phyloP scores from a whole-genome alignment of 306 rosid species.

The Quercus robur region DNA sequence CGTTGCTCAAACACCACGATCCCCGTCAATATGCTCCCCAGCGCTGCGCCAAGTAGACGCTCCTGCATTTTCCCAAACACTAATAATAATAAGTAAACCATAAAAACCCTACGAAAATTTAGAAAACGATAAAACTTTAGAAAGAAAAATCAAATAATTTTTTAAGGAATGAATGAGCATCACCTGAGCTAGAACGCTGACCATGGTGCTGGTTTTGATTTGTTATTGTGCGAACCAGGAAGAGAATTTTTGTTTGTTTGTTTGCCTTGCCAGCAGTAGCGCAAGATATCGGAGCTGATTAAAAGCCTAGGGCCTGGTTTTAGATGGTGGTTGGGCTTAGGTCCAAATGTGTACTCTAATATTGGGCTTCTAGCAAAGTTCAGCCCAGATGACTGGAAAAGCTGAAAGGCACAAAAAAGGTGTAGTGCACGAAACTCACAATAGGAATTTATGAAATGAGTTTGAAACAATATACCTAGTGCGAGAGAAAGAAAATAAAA shows the following conservation, averaged over 20 bases:
- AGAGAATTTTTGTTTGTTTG: neutral
- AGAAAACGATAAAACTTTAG: neutral
- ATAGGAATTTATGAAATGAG: too few relatives aligned
- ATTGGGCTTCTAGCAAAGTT: too few relatives aligned
- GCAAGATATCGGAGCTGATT: neutral
- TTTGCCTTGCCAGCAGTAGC: neutral
- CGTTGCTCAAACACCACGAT: conserved; percentile 65
- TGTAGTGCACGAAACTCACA: too few relatives aligned
- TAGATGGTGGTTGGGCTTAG: too few relatives aligned
- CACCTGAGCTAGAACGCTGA: conserved; percentile 83
- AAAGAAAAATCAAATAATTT: neutral
- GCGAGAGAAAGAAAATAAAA: too few relatives aligned
- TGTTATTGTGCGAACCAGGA: neutral
- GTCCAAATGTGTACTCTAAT: too few relatives aligned
- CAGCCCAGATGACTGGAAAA: too few relatives aligned
- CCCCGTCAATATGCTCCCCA: conserved; percentile 66
- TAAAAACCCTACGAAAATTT: too few relatives aligned
- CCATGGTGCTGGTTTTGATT: conserved; percentile 32
- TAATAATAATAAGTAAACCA: neutral
- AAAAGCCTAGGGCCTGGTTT: too few relatives aligned
- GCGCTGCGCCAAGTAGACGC: conserved; percentile 76
- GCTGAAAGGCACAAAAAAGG: too few relatives aligned
- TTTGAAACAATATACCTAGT: too few relatives aligned
- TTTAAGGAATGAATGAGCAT: neutral
- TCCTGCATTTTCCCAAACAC: conserved; percentile 38